Base-by-base conservation (phyloP, 495 filamentous ascomycete species). In the Oleoguttula mirabilis region DNA sequence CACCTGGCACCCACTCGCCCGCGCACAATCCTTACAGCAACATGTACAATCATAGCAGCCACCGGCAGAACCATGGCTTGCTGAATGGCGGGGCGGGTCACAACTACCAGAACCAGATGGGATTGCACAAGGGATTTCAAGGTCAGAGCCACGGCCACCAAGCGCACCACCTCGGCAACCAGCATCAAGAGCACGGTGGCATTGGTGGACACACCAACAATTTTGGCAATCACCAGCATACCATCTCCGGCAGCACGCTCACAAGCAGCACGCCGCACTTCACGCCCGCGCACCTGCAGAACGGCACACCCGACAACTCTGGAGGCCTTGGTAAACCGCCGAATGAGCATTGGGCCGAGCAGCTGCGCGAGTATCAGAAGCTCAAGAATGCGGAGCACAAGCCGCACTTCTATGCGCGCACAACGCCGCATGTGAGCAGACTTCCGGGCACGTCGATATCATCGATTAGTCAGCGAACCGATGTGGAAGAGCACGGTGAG, bases 341-440 rank as follows among this genome's bases (percentile, higher is more conserved):
- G 53, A 84, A 69, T 47, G 86, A 92, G 51, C 80, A 93, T 56
- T 95, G 87, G 87, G 76, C 77, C 42, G 77, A 86, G 54, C 90
- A 99, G 58, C 62, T 94, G 35, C 79, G 80, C 43, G 65, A 90
- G 37, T 76, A 75, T 41, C 79, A 23, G 78, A 85, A 43, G 75
- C 83, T 55, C 78, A 72, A 39, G 27, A 37, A 32, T 3, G 48
- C 48, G 3, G 43, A 30, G 11, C 35, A 47, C 32, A 51, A 51
- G 60, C 61, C 84, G 61, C 74, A 79, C 62, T 67, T 79, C 62
- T 64, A 93, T 51, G 77, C 77, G 11, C 64, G 77, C 4, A 50
- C 77, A 64, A 70, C 70, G 12, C 48, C 48, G 21, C 32, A 47
- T 27, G 48, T 51, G 3, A 47, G 30, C 24, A 17, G 48, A 15